These are phyloP conservation scores for Lentinula edodes DNA, from an alignment of 768 basidiomycete genomes.

Conservation along the genomic window DNA sequence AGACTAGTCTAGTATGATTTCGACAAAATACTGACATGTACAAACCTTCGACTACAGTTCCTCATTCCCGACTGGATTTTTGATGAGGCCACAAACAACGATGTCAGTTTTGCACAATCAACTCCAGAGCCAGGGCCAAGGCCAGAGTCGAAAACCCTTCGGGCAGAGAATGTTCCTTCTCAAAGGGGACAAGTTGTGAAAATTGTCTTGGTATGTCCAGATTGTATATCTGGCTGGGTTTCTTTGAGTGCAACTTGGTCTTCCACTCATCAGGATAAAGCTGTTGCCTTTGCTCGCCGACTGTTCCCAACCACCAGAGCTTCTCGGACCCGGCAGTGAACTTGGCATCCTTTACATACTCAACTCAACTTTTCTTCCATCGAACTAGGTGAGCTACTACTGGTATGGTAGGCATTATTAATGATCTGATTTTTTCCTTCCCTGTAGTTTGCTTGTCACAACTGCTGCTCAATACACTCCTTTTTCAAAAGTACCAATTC, in stretches of 20 bases:
- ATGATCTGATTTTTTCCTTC: not conserved
- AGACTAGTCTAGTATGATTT: not conserved
- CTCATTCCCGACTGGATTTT: slow-evolving; percentile 3
- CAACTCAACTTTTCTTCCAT: not conserved
- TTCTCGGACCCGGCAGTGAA: not conserved
- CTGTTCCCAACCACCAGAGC: not conserved
- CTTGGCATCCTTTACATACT: not conserved
- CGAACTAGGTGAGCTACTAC: not conserved
- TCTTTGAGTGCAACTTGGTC: no score
- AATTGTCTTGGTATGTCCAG: not conserved
- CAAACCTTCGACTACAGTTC: not conserved
- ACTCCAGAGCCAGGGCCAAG: not conserved
- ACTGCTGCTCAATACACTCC: no score
- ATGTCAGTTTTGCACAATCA: not conserved
- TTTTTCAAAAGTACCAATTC: no score
- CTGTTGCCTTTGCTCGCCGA: not conserved
- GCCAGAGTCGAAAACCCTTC: not conserved
- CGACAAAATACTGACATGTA: not conserved
- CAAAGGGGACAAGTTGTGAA: not conserved
- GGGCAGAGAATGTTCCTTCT: not conserved
- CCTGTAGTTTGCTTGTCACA: no score
- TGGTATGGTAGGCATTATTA: not conserved
- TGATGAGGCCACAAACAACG: not conserved
- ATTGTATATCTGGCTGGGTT: not conserved
- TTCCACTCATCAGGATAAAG: not conserved